A percentile compares a stretch with the other conserved stretches of the same genome.
Evolutionary conservation across 2,329 filamentous ascomycete species (phyloP).

Genomic region (Cryphonectria nitschkei): DNA sequence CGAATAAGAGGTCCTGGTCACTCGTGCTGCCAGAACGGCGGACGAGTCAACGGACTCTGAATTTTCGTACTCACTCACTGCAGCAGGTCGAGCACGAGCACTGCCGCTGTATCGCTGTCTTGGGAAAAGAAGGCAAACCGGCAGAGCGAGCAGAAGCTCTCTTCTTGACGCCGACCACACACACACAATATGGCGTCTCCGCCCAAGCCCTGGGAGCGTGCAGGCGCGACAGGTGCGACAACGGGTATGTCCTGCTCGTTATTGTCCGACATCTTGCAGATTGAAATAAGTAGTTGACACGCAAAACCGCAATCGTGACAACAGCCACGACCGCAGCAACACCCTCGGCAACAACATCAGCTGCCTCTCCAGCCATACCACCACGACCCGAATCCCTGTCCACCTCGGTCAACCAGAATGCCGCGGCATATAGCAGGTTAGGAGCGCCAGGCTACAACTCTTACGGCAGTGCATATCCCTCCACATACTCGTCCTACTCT

Average conservation of each 20-base stretch:
- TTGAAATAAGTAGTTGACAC: constrained; percentile 9
- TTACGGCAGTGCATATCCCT: constrained; percentile 46
- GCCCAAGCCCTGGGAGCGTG: constrained; percentile 95
- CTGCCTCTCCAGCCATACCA: constrained; percentile 71
- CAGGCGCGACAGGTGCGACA: constrained; percentile 59
- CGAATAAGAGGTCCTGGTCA: neutral
- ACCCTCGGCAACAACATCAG: constrained; percentile 47
- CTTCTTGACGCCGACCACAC: constrained; percentile 1
- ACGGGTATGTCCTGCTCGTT: constrained; percentile 49
- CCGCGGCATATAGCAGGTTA: constrained; percentile 73
- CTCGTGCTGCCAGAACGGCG: neutral
- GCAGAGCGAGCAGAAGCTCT: neutral
- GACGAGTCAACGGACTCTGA: neutral
- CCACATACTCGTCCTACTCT: constrained; percentile 38
- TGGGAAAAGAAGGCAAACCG: neutral
- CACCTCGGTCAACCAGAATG: constrained; percentile 83
- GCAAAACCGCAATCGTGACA: constrained; percentile 15
- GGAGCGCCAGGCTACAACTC: constrained; percentile 40
- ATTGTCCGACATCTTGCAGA: neutral
- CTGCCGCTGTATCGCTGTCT: neutral
- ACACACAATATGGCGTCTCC: constrained; percentile 68
- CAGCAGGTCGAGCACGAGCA: neutral
- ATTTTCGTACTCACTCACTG: neutral
- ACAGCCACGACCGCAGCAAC: constrained; percentile 44
- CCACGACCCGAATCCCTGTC: constrained; percentile 79